These are phyloP conservation scores for Trichophyton benhamiae DNA, from an alignment of 2,329 filamentous ascomycete species.

Conservation along the genomic window DNA sequence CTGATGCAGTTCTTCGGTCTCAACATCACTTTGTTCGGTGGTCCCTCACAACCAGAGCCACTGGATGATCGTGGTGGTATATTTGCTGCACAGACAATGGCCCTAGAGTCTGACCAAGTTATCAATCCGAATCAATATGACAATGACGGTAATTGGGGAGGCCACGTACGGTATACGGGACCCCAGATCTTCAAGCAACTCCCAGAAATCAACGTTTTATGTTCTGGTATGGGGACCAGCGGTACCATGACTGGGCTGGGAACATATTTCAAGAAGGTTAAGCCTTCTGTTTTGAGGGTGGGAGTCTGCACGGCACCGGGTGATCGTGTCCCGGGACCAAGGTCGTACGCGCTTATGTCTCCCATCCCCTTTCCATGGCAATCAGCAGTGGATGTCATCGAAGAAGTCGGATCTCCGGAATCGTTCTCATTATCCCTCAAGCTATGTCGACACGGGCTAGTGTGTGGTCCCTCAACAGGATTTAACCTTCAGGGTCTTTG, in stretches of 20 bases:
- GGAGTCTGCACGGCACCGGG: slow-evolving; percentile 46
- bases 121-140: slow-evolving; percentile 48
- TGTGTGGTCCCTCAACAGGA: slow-evolving; percentile 50
- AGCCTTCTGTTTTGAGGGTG: slow-evolving; percentile 27
- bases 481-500: slow-evolving; percentile 45
- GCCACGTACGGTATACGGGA: slow-evolving; percentile 48
- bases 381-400: slow-evolving; percentile 42
- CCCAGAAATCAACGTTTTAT: slow-evolving; percentile 45
- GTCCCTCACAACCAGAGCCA: slow-evolving; percentile 47
- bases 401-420: slow-evolving; percentile 44
- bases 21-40: slow-evolving; percentile 43
- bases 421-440: slow-evolving; percentile 43
- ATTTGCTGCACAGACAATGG: slow-evolving; percentile 34
- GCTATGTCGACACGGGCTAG: slow-evolving; percentile 45
- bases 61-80: slow-evolving; percentile 44
- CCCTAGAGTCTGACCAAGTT: slow-evolving; percentile 31
- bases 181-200: slow-evolving; percentile 46
- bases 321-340: slow-evolving; percentile 47
- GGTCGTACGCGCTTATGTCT: slow-evolving; percentile 40
- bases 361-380: slow-evolving; percentile 49
- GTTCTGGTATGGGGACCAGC: slow-evolving; percentile 47
- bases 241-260: slow-evolving; percentile 39
- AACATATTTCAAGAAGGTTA: slow-evolving; percentile 38
- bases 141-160: slow-evolving; percentile 39
- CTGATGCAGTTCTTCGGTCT: slow-evolving; percentile 50